Base-by-base conservation (phyloP, 495 filamentous ascomycete genomes). In the Penicillium simplicissimum region DNA sequence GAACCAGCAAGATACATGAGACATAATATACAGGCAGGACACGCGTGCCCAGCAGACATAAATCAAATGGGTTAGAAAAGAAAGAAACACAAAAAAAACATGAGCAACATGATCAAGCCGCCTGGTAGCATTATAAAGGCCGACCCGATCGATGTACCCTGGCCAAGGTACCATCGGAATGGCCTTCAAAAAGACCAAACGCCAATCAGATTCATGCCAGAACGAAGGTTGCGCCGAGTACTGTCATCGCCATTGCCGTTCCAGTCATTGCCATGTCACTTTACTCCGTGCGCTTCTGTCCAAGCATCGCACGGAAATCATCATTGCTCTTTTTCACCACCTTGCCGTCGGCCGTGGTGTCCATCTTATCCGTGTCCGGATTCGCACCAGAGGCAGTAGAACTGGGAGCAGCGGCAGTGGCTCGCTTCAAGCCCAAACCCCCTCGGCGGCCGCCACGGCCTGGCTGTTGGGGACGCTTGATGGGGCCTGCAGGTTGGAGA, bases 291-390 rank as follows among this genome's bases (percentile, higher is more conserved):
- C 63, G 70, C 63, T 68, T 75, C 61, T 67, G 64, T 67, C 75
- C 71, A 67, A 94, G 87, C 87, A 96, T 85, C 38, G 84, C 85
- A 68, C 88, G 90, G 76, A 96, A 96, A 77, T 96, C 92, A 52
- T 88, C 89, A 78, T 97, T 96, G 70, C 83, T 93, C 83, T 93
- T 94, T 58, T 73, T 80, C 54, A 69, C 72, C 57, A 63, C 70
- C 45, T 69, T 72, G 59, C 72, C 57, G 42, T 77, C 67, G 47
- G 71, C 68, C 38, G 67, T 68, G 58, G 64, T 75, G 57, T 74
- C 70, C 69, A 69, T 74, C 64, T 69, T 65, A 66, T 72, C 65
- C 51, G 66, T 43, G 76, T 68, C 55, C 79, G 71, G 78, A 52
- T 78, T 76, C 10, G 51, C 63, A 36, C 34, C 56, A 48, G 23